Conservation (phyloP, 352 stramenopile species). For the Phytophthora pistaciae region DNA sequence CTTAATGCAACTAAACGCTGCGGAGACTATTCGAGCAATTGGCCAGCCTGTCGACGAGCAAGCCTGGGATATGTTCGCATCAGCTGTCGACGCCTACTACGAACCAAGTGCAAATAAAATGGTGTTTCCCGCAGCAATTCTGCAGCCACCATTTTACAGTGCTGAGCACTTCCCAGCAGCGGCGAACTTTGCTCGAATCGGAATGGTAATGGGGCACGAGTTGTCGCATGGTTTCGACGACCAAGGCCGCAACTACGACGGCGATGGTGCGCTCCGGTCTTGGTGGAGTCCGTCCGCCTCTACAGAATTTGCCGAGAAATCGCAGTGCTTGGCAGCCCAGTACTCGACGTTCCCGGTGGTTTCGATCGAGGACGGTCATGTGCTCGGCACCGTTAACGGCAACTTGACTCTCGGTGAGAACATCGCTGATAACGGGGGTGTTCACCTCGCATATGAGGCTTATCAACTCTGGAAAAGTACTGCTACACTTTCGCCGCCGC, state of each 20-base stretch:
- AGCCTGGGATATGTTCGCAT: slow-evolving; percentile 91
- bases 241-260: slow-evolving; percentile 90
- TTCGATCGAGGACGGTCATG: slow-evolving; percentile 39
- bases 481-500: slow-evolving; percentile 16
- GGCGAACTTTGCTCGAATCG: slow-evolving; percentile 94
- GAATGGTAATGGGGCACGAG: slow-evolving; percentile 94
- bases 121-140: slow-evolving; percentile 94
- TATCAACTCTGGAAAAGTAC: slow-evolving; percentile 68
- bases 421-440: slow-evolving; percentile 91
- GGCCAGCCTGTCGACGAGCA: slow-evolving; percentile 55
- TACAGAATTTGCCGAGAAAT: slow-evolving; percentile 56
- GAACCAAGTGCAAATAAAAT: slow-evolving; percentile 87
- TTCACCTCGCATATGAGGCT: slow-evolving; percentile 86
- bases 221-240: slow-evolving; percentile 97
- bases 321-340: slow-evolving; percentile 65
- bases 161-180: slow-evolving; percentile 80
- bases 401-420: slow-evolving; percentile 93
- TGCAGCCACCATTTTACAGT: slow-evolving; percentile 89
- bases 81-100: slow-evolving; percentile 93
- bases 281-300: slow-evolving; percentile 89
- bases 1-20: slow-evolving; percentile 46
- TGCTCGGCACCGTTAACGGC: slow-evolving; percentile 83
- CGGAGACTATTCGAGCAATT: slow-evolving; percentile 41
- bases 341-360: slow-evolving; percentile 69
- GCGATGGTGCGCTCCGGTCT: slow-evolving; percentile 87